A percentile compares a stretch with the other conserved stretches of the same genome.
Evolutionary conservation across 1,139 yeast genomes (phyloP).

Genomic region (Arxiozyma bovina): DNA sequence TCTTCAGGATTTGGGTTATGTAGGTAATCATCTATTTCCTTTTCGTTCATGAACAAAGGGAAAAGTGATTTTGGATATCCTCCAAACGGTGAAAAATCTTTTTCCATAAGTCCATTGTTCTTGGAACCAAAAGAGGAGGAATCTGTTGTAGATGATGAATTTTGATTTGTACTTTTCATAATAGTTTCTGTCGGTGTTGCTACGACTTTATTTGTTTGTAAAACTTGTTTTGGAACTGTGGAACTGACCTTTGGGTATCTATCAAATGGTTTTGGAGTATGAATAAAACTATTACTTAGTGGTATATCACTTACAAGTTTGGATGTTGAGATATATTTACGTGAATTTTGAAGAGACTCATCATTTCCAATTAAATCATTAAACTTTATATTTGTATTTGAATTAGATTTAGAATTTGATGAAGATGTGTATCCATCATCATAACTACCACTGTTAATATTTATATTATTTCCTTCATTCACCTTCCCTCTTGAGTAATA

Average conservation of each 20-base stretch:
- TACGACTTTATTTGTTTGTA: neutral
- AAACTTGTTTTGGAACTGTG: slow-evolving; percentile 36
- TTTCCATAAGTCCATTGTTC: slow-evolving; percentile 28
- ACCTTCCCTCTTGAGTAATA: slow-evolving; percentile 21
- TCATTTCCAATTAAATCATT: slow-evolving; percentile 2
- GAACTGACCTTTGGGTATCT: slow-evolving; percentile 49
- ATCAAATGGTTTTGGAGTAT: slow-evolving; percentile 34
- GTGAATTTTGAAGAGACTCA: slow-evolving; percentile 8
- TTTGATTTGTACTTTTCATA: neutral
- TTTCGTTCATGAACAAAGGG: slow-evolving; percentile 78
- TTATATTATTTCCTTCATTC: neutral
- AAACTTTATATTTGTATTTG: slow-evolving; percentile 7
- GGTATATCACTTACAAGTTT: slow-evolving; percentile 27
- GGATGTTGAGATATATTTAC: slow-evolving; percentile 14
- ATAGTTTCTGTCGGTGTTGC: neutral
- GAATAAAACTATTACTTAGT: slow-evolving; percentile 26
- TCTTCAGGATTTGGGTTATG: slow-evolving; percentile 90
- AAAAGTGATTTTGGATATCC: slow-evolving; percentile 87
- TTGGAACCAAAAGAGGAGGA: slow-evolving; percentile 5
- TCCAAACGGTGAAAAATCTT: slow-evolving; percentile 76
- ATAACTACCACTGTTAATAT: slow-evolving; percentile 7
- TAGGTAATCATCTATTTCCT: slow-evolving; percentile 83
- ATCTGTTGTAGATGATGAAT: slow-evolving; percentile 1
- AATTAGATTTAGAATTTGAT: slow-evolving; percentile 11
- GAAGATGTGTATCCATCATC: slow-evolving; percentile 5